phyloP scores from a whole-genome alignment of 495 filamentous ascomycete species.

The Astrothelium macrocarpum region DNA sequence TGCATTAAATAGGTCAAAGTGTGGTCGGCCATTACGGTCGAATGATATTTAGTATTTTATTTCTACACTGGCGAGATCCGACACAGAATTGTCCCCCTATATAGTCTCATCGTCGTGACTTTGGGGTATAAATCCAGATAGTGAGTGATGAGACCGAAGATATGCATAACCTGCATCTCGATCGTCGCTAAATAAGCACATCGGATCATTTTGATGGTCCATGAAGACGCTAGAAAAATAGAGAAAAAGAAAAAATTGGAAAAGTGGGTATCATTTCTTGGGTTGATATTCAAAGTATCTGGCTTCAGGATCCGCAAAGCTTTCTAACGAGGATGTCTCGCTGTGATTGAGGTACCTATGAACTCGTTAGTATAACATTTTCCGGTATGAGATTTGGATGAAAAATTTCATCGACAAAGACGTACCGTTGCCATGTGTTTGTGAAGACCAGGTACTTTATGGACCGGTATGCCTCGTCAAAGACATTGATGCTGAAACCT shows the following conservation, averaged over 20 bases:
- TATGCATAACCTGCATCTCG: too few species aligned
- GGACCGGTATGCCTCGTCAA: conserved; percentile 25
- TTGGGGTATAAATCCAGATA: too few species aligned
- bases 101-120: too few species aligned
- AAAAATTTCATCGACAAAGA: not conserved
- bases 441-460: conserved; percentile 30
- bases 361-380: not conserved
- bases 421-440: conserved; percentile 27
- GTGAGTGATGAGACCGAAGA: too few species aligned
- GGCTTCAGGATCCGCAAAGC: not conserved
- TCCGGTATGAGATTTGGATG: not conserved
- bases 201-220: too few species aligned
- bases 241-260: not conserved
- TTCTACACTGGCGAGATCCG: too few species aligned
- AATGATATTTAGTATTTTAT: too few species aligned
- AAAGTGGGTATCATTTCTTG: not conserved
- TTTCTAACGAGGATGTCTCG: not conserved
- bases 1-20: too few species aligned
- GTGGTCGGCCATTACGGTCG: too few species aligned
- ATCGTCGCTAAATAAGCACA: too few species aligned
- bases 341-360: not conserved
- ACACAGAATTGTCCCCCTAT: too few species aligned
- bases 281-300: not conserved
- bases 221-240: too few species aligned
- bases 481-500: conserved; percentile 21